Evolutionary conservation across 805 yeast species (phyloP).

Genomic region (Cyberlindnera lachancei): DNA sequence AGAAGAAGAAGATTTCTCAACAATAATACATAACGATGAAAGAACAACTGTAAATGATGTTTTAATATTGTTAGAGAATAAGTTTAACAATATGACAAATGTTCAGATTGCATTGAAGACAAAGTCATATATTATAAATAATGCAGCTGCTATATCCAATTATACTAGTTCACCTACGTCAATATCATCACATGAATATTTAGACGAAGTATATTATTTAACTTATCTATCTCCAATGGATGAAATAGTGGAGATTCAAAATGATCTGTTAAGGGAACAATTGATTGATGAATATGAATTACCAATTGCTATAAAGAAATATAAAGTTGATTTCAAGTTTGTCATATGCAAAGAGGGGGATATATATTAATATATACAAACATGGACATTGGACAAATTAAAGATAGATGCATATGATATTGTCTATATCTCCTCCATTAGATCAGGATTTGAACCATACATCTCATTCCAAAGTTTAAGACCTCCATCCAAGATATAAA

Average conservation of each 20-base stretch:
- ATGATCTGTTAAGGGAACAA: conserved; percentile 11
- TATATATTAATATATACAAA: too few relatives aligned
- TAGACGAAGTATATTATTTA: too few relatives aligned
- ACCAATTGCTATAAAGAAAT: conserved; percentile 10
- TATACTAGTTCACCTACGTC: too few relatives aligned
- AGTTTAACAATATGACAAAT: conserved; percentile 7
- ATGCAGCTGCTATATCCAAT: too few relatives aligned
- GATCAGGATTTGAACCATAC: conserved; percentile 8
- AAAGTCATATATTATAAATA: too few relatives aligned
- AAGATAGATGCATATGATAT: too few relatives aligned
- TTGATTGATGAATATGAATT: conserved; percentile 12
- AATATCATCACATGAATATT: too few relatives aligned
- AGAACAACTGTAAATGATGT: conserved; percentile 8
- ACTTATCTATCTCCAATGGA: too few relatives aligned
- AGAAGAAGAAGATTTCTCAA: conserved; percentile 3
- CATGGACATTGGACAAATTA: too few relatives aligned
- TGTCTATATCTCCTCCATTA: too few relatives aligned
- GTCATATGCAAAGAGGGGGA: conserved; percentile 1
- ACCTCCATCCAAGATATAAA: conserved; percentile 17
- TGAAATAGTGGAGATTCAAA: conserved; percentile 10
- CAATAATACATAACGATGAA: conserved; percentile 2
- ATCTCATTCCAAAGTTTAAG: conserved; percentile 17
- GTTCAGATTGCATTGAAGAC: too few relatives aligned
- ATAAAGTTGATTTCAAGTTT: conserved; percentile 10
- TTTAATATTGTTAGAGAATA: conserved; percentile 4